phyloP scores from a whole-genome alignment of 768 basidiomycete species.

The Termitomyces sp. region DNA sequence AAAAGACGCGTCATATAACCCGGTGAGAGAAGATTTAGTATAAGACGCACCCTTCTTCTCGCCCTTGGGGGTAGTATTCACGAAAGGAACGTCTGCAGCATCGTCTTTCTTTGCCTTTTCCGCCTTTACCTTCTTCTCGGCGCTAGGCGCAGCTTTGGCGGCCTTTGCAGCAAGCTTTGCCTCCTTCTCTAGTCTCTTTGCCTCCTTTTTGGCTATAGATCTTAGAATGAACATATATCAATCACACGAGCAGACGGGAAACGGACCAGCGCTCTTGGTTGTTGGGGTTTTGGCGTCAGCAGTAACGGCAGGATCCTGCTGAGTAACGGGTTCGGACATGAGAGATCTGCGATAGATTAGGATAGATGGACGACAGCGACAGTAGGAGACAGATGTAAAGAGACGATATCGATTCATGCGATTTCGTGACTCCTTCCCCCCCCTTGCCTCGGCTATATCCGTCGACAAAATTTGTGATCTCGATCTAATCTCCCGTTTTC shows the following conservation, averaged over 20 bases:
- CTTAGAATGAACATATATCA: background rate
- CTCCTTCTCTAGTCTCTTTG: slow-evolving; percentile 75
- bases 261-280: slow-evolving; percentile 38
- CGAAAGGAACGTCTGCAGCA: slow-evolving; percentile 66
- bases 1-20: background rate
- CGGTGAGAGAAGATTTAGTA: background rate
- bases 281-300: slow-evolving; percentile 29
- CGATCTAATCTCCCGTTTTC: slow-evolving; percentile 16
- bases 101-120: slow-evolving; percentile 72
- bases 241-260: background rate
- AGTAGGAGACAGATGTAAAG: slow-evolving; percentile 4
- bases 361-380: slow-evolving; percentile 3
- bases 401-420: slow-evolving; percentile 16
- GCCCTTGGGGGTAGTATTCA: slow-evolving; percentile 85
- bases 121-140: slow-evolving; percentile 69
- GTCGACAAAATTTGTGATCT: slow-evolving; percentile 11
- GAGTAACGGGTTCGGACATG: slow-evolving; percentile 5
- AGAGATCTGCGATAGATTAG: slow-evolving; percentile 3
- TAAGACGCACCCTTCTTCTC: slow-evolving; percentile 83
- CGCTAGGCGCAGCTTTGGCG: slow-evolving; percentile 39
- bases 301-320: slow-evolving; percentile 2
- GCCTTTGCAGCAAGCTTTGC: slow-evolving; percentile 73
- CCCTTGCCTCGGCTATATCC: slow-evolving; percentile 12
- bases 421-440: slow-evolving; percentile 11
- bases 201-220: slow-evolving; percentile 73